Evolutionary conservation across 495 filamentous ascomycete species (phyloP).

Genomic region (Haplographium delicatum): DNA sequence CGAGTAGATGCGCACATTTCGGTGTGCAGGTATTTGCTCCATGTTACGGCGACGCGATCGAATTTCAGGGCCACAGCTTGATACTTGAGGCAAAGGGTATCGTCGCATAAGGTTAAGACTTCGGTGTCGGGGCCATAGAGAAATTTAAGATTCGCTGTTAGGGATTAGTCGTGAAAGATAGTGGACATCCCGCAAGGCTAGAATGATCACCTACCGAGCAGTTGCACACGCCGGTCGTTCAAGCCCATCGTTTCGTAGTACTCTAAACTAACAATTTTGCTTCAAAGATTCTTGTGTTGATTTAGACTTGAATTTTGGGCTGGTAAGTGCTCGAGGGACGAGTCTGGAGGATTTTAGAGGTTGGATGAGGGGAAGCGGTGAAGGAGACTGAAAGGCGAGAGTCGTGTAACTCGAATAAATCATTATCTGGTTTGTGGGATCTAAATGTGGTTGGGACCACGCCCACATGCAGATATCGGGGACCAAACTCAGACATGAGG

Average conservation of each 20-base stretch:
- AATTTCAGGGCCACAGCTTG: constrained; percentile 7
- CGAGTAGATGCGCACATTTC: neutral
- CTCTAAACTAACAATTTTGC: neutral
- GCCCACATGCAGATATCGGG: constrained; percentile 4
- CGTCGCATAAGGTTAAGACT: neutral
- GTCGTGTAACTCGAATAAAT: neutral
- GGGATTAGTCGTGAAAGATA: neutral
- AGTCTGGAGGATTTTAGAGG: neutral
- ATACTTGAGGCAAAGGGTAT: neutral
- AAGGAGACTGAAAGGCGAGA: neutral
- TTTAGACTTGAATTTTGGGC: neutral
- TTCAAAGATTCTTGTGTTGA: neutral
- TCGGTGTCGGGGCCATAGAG: constrained; percentile 16
- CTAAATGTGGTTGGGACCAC: constrained; percentile 2
- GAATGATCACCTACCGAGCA: constrained; percentile 1
- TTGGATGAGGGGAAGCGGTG: neutral
- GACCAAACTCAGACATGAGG: constrained; percentile 8
- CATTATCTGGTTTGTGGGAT: neutral
- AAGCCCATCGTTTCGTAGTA: neutral
- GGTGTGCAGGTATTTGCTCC: constrained; percentile 2
- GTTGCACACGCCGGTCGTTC: constrained; percentile 4
- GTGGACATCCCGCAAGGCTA: constrained; percentile 3
- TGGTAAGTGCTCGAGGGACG: neutral
- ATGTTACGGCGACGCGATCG: neutral
- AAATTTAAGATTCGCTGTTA: constrained; percentile 9